Conservation (phyloP, 75 land plant species). For the Cryptomeria japonica region DNA sequence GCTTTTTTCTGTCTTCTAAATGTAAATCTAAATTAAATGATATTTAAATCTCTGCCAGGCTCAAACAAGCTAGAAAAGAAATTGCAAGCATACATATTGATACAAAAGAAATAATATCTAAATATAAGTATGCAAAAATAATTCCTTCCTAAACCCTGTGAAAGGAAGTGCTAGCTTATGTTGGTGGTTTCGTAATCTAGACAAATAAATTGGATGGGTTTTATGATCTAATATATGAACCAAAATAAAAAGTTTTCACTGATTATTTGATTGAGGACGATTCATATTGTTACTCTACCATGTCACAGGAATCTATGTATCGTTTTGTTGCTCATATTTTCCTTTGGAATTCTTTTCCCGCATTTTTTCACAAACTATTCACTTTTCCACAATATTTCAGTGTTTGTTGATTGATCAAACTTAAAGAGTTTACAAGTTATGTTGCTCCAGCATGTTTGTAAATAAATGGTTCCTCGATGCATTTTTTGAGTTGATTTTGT, state of each 20-base stretch:
- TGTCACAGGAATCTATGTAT: background rate
- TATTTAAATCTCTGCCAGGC: background rate
- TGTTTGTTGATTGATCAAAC: background rate
- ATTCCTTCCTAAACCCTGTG: background rate
- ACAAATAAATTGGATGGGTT: background rate
- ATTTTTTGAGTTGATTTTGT: background rate
- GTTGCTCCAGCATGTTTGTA: background rate
- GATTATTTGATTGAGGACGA: background rate
- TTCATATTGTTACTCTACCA: too few relatives aligned
- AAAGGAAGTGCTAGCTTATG: background rate
- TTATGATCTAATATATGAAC: background rate
- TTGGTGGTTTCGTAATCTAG: background rate
- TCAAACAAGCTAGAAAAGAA: background rate
- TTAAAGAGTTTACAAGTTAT: background rate
- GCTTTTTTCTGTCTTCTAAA: background rate
- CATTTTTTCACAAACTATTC: background rate
- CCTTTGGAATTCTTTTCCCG: background rate
- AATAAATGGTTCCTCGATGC: background rate
- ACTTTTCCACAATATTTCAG: background rate
- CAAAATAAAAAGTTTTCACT: background rate
- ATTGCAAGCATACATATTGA: background rate
- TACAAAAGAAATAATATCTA: background rate
- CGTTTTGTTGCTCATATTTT: background rate
- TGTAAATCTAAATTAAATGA: background rate
- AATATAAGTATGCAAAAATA: background rate